A percentile compares a stretch with the other conserved stretches of the same genome.
Evolutionary conservation across 2,329 filamentous ascomycete species (phyloP).

Genomic region (Ilyonectria robusta): DNA sequence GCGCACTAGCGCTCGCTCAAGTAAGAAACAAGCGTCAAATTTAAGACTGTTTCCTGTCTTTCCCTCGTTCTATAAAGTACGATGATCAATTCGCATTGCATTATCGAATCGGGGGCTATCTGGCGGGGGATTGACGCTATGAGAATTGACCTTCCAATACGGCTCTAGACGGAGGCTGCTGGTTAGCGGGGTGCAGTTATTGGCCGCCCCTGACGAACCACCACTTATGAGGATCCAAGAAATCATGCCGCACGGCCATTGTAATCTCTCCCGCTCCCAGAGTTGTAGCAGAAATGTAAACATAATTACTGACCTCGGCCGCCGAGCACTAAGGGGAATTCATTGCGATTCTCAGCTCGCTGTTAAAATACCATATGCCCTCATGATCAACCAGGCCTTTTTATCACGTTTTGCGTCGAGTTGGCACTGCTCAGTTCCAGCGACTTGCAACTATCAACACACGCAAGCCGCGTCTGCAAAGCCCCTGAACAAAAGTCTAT

Average conservation of each 20-base stretch:
- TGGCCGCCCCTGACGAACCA: background rate
- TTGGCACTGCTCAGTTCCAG: background rate
- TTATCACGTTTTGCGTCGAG: background rate
- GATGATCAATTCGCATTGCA: background rate
- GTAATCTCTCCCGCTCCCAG: background rate
- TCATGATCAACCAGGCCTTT: background rate
- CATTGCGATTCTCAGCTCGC: background rate
- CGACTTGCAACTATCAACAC: conserved; percentile 2
- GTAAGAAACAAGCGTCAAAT: background rate
- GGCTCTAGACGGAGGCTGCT: background rate
- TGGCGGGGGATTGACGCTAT: background rate
- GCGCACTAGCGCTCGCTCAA: background rate
- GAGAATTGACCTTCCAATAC: background rate
- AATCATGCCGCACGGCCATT: background rate
- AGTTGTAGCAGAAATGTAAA: background rate
- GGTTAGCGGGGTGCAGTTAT: background rate
- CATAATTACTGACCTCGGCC: background rate
- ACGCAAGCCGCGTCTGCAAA: background rate
- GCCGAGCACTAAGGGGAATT: background rate
- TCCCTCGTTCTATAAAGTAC: background rate
- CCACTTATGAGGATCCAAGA: background rate
- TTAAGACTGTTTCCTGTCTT: background rate
- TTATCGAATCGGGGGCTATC: background rate
- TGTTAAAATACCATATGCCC: background rate
- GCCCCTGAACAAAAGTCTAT: background rate